These are phyloP conservation scores for Mimosa bimucronata DNA, from an alignment of 306 rosid species.

Conservation along the genomic window DNA sequence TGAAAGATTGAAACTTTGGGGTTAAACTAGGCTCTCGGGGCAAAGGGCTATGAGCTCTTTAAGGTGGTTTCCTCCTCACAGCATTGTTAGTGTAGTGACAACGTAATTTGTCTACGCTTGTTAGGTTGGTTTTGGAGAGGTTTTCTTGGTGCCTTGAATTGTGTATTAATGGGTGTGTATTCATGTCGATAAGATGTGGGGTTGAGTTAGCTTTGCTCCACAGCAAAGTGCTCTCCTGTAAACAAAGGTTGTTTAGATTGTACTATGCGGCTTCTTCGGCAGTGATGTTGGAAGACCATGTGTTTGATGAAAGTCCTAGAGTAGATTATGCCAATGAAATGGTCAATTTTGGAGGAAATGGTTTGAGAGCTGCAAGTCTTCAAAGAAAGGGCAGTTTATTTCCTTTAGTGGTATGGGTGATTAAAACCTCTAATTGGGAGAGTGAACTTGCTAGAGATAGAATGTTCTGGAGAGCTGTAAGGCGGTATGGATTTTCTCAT, in stretches of 20 bases:
- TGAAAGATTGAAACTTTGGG: not conserved
- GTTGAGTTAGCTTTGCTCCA: slow-evolving; percentile 32
- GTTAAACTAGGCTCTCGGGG: not conserved
- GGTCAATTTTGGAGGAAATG: slow-evolving; percentile 13
- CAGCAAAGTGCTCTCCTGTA: slow-evolving; percentile 19
- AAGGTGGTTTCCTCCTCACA: not conserved
- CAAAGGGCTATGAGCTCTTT: not conserved
- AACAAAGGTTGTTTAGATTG: slow-evolving; percentile 35
- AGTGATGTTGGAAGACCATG: slow-evolving; percentile 44
- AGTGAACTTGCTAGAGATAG: slow-evolving; percentile 49
- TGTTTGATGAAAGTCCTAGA: slow-evolving; percentile 54
- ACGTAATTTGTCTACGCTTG: not conserved
- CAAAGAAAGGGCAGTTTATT: slow-evolving; percentile 28
- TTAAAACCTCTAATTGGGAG: slow-evolving; percentile 60
- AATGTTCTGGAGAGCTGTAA: slow-evolving; percentile 53
- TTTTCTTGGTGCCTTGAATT: slow-evolving; percentile 14
- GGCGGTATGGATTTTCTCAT: slow-evolving; percentile 48
- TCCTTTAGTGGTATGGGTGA: slow-evolving; percentile 48
- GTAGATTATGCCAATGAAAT: slow-evolving; percentile 18
- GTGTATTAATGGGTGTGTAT: slow-evolving; percentile 47
- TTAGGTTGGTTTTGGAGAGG: slow-evolving; percentile 19
- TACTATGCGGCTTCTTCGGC: slow-evolving; percentile 47
- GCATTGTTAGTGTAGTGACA: not conserved
- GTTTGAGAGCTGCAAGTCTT: not conserved
- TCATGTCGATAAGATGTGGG: slow-evolving; percentile 44